Evolutionary conservation across 306 rosid genomes (phyloP), one percentile per base, ranked within the genome.

Genomic region (Malus domestica): DNA sequence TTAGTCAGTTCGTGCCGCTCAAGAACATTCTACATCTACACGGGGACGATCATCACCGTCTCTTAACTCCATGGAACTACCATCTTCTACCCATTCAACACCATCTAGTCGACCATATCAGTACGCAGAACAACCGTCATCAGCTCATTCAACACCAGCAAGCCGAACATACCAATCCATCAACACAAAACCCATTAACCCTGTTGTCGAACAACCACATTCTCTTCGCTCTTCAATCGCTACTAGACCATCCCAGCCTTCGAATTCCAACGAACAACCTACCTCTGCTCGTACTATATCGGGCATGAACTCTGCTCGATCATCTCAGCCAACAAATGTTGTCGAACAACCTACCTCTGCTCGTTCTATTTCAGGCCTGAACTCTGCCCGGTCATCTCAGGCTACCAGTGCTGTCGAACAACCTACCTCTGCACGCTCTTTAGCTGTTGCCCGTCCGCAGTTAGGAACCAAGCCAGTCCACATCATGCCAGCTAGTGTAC

Each of bases 401-500:
- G 14, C 45, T 45, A 4, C 32, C 35, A 46, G 4, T 29, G 45
- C 46, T 19, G 30, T 20, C 6, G 81, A 78, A 70, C 81, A 71
- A 32, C 81, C 81, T 51, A 38, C 19, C 4, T 78, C 76, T 70
- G 81, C 81, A 33, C 71, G 81, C 49, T 78, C 81, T 32, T 59
- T 20, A 6, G 49, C 49, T 10, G 81, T 81, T 22, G 57, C 69
- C 19, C 92, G 97, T 57, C 88, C 87, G 0, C 85, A 57, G 57
- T 79, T 81, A 30, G 87, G 85, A 80, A 67, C 80, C 64, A 92
- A 86, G 85, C 73, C 89, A 66, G 89, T 87, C 83, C 86, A 92
- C 67, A 78, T 88, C 83, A 89, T 89, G 54, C 97, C 97, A 1
- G 70, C 97, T 76, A 83, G 75, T 82, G 92, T 90, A 19, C 88